Conservation (phyloP, 1,284 basidiomycete species). For the Phlebopus sp. region DNA sequence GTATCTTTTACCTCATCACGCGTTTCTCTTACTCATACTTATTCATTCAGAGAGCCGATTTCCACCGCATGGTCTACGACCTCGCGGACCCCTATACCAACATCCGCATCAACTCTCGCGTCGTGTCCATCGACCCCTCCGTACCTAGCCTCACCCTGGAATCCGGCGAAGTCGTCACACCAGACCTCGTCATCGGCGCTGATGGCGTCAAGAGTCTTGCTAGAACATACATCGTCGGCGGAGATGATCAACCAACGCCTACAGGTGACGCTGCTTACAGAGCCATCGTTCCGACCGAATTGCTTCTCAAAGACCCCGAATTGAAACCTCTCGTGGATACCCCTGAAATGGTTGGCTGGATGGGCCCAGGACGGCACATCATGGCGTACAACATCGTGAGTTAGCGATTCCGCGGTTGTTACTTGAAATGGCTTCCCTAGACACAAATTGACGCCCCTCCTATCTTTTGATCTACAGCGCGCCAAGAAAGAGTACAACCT, state of each 20-base stretch:
- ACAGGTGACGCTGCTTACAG: conserved; percentile 43
- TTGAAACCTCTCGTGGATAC: conserved; percentile 33
- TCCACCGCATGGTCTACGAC: conserved; percentile 44
- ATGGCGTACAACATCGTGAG: conserved; percentile 37
- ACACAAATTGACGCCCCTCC: background rate
- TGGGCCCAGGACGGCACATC: conserved; percentile 37
- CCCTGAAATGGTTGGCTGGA: conserved; percentile 41
- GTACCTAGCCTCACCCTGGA: conserved; percentile 36
- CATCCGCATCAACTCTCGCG: conserved; percentile 41
- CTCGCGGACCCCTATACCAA: conserved; percentile 40
- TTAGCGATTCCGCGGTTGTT: background rate
- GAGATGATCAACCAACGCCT: conserved; percentile 33
- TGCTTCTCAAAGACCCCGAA: conserved; percentile 35
- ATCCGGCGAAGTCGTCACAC: conserved; percentile 41
- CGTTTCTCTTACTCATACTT: background rate
- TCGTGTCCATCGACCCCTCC: conserved; percentile 41
- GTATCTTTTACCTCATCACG: background rate
- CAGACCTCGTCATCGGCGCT: conserved; percentile 51
- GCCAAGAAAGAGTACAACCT: conserved; percentile 46
- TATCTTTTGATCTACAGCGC: conserved; percentile 25
- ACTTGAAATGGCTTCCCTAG: background rate
- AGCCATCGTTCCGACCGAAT: conserved; percentile 33
- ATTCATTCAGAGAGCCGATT: conserved; percentile 45
- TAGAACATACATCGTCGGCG: conserved; percentile 43
- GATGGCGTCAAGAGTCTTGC: conserved; percentile 52